Evolutionary conservation across 129 eudicot species (phyloP), one percentile per base, ranked within the genome.

Genomic region (Escallonia rubra): DNA sequence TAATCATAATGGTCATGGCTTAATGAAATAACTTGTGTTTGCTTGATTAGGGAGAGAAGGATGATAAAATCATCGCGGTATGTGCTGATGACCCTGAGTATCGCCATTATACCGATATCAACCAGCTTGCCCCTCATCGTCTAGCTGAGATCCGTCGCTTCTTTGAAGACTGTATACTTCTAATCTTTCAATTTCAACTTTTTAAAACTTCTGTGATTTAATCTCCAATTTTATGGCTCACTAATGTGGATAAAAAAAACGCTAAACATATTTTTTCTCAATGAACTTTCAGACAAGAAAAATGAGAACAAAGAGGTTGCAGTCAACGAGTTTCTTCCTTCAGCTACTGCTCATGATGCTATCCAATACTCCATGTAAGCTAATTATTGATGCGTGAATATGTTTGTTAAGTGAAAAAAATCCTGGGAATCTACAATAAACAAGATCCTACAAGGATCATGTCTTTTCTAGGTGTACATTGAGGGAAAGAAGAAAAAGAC

Each of bases 11-110:
- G 51, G 4, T 7, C 41, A 2, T 40, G 14, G 11, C 7, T 54
- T 67, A 42, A 51, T 55, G 52, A 12, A 16, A 68, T 10, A 4
- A 8, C 41, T 13, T 16, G 49, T 45, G n/a, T 45, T 70, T 48
- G 8, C 39, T 58, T 3, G 14, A 66, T 39, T 43, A 88, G 96
- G 98, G 98, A 65, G 91, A 89, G 76, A 92, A 76, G 73, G 96
- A 92, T 68, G 98, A 92, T 64, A 92, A 92, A 77, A 92, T 92
- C 51, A 92, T 89, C 10, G 96, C 97, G 8, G 97, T 91, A 39
- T 83, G 97, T 73, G 96, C 97, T n/a, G 97, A 91, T 64, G 97
- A 92, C 70, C 96, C 98, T 3, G 98, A 92, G 82, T 89, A 86
- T 61, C 83, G 87, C 45, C 82, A 84, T 72, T 86, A 56, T 72